A percentile compares a stretch with the other conserved stretches of the same genome.
phyloP scores from a whole-genome alignment of 441 rosid species.

The Aquilaria agallochum region DNA sequence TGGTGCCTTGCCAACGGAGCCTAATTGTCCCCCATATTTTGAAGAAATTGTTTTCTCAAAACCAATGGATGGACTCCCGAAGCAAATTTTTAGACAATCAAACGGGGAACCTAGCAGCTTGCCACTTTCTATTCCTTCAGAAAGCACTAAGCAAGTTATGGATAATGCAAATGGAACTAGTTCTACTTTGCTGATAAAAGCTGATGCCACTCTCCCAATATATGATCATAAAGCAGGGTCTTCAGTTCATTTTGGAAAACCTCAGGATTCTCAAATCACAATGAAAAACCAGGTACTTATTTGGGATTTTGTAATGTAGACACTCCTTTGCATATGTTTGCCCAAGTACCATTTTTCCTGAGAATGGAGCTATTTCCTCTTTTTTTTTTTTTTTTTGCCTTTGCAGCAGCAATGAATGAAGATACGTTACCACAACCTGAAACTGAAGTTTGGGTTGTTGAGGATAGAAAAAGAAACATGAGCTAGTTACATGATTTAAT shows the following conservation, averaged over 20 bases:
- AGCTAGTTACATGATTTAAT: too few relatives aligned
- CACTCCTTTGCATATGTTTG: too few relatives aligned
- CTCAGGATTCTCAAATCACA: constrained; percentile 24
- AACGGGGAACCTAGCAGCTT: constrained; percentile 31
- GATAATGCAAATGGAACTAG: constrained; percentile 19
- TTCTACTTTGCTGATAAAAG: constrained; percentile 32
- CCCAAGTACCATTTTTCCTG: too few relatives aligned
- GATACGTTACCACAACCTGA: too few relatives aligned
- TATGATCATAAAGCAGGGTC: constrained; percentile 21
- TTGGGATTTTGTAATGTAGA: not conserved
- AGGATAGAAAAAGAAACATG: too few relatives aligned
- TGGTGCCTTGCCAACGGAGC: constrained; percentile 9
- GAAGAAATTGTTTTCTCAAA: constrained; percentile 20
- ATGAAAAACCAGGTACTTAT: constrained; percentile 33
- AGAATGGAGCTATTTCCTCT: too few relatives aligned
- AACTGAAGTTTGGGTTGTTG: too few relatives aligned
- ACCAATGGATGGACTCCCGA: constrained; percentile 23
- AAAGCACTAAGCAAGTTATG: constrained; percentile 20
- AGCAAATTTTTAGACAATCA: constrained; percentile 24
- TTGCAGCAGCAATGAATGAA: too few relatives aligned
- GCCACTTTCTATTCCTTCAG: constrained; percentile 25
- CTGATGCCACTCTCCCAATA: constrained; percentile 15
- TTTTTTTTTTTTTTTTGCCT: too few relatives aligned
- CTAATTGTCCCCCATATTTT: constrained; percentile 25
- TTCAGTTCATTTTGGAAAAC: constrained; percentile 29